These are phyloP conservation scores for Penicillium flavigenum DNA, from an alignment of 495 filamentous ascomycete species.

Conservation along the genomic window DNA sequence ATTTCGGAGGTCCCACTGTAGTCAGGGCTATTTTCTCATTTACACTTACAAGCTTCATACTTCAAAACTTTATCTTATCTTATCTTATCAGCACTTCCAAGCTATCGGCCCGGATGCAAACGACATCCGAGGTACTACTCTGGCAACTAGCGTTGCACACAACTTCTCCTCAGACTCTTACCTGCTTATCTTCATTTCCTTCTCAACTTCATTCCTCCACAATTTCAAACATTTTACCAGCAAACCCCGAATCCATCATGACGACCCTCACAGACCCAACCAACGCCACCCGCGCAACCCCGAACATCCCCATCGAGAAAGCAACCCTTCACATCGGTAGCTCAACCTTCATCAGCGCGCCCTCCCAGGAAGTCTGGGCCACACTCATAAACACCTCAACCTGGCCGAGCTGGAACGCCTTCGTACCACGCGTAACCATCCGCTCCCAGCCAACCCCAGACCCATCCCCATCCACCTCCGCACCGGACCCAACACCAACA, in stretches of 20 bases:
- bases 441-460: constrained; percentile 30
- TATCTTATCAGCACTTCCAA: constrained; percentile 5
- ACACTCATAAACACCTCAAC: constrained; percentile 42
- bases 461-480: background rate
- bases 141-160: background rate
- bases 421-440: constrained; percentile 44
- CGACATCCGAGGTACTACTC: background rate
- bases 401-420: constrained; percentile 47
- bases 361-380: constrained; percentile 36
- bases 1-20: too few relatives aligned
- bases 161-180: background rate
- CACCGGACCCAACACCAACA: background rate
- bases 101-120: constrained; percentile 12
- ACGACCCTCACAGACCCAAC: constrained; percentile 19
- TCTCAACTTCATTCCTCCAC: background rate
- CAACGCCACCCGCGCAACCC: constrained; percentile 34
- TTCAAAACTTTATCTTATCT: background rate
- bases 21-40: too few relatives aligned
- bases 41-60: background rate
- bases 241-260: constrained; percentile 11
- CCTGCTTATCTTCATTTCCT: background rate
- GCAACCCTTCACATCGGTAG: constrained; percentile 37
- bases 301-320: constrained; percentile 30
- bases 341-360: constrained; percentile 37
- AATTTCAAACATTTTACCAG: background rate